phyloP scores from a whole-genome alignment of 2,329 filamentous ascomycete genomes.

The Trichoderma harzianum region DNA sequence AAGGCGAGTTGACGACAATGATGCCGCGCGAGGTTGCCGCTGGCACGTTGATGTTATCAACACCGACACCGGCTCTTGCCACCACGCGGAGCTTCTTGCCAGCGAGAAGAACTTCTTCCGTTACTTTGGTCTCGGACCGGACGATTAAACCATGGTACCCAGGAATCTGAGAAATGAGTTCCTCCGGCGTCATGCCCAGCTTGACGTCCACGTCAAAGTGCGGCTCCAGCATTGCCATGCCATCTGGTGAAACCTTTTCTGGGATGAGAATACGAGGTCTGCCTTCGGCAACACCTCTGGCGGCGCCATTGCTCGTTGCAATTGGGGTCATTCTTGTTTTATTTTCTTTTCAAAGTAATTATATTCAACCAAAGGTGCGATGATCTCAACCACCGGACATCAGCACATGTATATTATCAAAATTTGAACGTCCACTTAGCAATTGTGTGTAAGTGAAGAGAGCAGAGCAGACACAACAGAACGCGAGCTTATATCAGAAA shows the following conservation, averaged over 20 bases:
- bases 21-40: constrained; percentile 70
- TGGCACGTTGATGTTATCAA: constrained; percentile 77
- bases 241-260: constrained; percentile 78
- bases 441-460: neutral
- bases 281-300: constrained; percentile 6
- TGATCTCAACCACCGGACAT: neutral
- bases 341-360: neutral
- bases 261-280: constrained; percentile 63
- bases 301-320: constrained; percentile 22
- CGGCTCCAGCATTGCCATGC: constrained; percentile 63
- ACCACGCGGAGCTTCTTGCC: constrained; percentile 72
- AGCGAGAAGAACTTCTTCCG: constrained; percentile 60
- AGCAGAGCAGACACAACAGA: neutral
- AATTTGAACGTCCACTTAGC: neutral
- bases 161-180: constrained; percentile 65
- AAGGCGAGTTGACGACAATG: constrained; percentile 76
- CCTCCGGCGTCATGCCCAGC: constrained; percentile 57
- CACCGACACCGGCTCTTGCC: constrained; percentile 74
- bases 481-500: neutral
- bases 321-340: constrained; percentile 28
- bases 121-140: constrained; percentile 79
- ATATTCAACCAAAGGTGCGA: neutral
- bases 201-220: constrained; percentile 68
- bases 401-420: neutral
- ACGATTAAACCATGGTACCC: constrained; percentile 75